phyloP scores from a whole-genome alignment of 768 basidiomycete genomes.

The Mycena filopes region DNA sequence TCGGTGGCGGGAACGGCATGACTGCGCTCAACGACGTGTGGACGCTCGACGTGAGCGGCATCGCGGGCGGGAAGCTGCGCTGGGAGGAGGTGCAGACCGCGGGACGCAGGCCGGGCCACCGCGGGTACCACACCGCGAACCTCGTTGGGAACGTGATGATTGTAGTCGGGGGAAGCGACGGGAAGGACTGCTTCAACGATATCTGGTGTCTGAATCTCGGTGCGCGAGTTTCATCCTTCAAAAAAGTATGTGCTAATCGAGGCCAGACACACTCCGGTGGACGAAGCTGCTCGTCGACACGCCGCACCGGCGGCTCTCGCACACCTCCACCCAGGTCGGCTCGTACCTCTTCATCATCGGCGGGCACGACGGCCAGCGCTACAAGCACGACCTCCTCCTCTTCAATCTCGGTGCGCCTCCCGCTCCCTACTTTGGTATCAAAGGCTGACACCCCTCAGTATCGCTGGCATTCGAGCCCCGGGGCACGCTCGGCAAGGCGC shows the following conservation, averaged over 20 bases:
- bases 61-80: conserved; percentile 51
- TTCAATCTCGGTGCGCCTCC: conserved; percentile 95
- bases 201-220: conserved; percentile 89
- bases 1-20: conserved; percentile 94
- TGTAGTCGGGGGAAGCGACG: conserved; percentile 92
- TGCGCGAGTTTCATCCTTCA: conserved; percentile 48
- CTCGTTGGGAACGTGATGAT: conserved; percentile 88
- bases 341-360: conserved; percentile 92
- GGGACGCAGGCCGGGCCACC: conserved; percentile 66
- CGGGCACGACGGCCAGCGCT: conserved; percentile 85
- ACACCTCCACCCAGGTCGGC: conserved; percentile 90
- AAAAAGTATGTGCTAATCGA: neutral
- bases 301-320: conserved; percentile 68
- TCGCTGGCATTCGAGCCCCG: conserved; percentile 87
- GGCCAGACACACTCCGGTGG: conserved; percentile 57
- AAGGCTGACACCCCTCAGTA: conserved; percentile 66
- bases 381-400: conserved; percentile 77
- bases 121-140: conserved; percentile 94
- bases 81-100: conserved; percentile 71
- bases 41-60: conserved; percentile 74
- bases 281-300: conserved; percentile 55
- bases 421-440: no score
- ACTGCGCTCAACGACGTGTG: conserved; percentile 92
- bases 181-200: conserved; percentile 87
- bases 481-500: conserved; percentile 71